Evolutionary conservation across 257 asterid species (phyloP), one percentile per base, ranked within the genome.

Genomic region (Penstemon barbatus): DNA sequence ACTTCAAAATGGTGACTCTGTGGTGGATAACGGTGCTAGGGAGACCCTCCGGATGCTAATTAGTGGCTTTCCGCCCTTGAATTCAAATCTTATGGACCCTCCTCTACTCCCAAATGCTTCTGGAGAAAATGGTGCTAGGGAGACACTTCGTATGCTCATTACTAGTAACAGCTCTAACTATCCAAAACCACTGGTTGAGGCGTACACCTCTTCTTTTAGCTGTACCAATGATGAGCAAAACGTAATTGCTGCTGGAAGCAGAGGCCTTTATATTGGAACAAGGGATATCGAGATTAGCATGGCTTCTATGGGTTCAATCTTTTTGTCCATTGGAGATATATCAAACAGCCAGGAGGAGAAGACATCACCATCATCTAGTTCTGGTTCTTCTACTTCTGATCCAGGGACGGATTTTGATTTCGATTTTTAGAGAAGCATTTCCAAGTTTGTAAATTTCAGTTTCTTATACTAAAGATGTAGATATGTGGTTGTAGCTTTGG

Each of bases 11-110:
- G 73, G 81, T 4, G 97, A 90, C 57, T 84, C 95, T 0, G 40
- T 77, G 71, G 87, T 83, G 11, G 99, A 91, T 40, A 87, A 86
- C 75, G 78, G 89, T 38, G 97, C 99, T 3, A 82, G 97, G 71
- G 99, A 94, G 77, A 94, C 99, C 0, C 96, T 91, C 5, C 87
- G 96, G 41, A 71, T 91, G 95, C 99, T 94, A 72, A 80, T 89
- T 50, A 86, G 74, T 54, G 33, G 33, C 33, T 25, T 89, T 58
- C 80, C 91, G 42, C 85, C 94, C 1, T 61, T 88, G 18, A 77
- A 65, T 12, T 79, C 91, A 18, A 83, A 76, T 66, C 78, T 83
- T 2, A 76, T 78, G 7, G 85, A 72, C 76, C 90, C 97, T 25
- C 33, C 33, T 11, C 77, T 87, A 13, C 82, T 79, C 37, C 79